phyloP scores from a whole-genome alignment of 257 asterid genomes.

The Nicotiana noctiflora region DNA sequence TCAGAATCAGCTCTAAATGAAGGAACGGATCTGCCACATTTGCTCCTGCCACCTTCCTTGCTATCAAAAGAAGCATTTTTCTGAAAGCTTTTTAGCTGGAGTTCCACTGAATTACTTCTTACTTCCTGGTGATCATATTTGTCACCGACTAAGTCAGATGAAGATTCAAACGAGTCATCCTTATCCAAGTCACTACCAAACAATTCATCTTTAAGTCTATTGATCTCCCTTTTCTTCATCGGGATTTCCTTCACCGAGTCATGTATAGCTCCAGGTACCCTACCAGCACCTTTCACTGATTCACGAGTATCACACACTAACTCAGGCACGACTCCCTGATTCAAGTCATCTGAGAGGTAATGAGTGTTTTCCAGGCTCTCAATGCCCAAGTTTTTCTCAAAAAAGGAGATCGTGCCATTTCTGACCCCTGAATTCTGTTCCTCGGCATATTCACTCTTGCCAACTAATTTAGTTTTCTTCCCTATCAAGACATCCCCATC shows the following conservation, averaged over 20 bases:
- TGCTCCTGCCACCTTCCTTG: slow-evolving; percentile 12
- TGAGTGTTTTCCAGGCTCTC: slow-evolving; percentile 30
- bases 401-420: slow-evolving; percentile 17
- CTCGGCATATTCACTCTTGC: slow-evolving; percentile 29
- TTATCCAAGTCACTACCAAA: slow-evolving; percentile 15
- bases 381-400: slow-evolving; percentile 27
- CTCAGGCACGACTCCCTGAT: slow-evolving; percentile 25
- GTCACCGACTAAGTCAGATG: slow-evolving; percentile 12
- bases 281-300: slow-evolving; percentile 18
- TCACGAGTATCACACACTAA: slow-evolving; percentile 17
- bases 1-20: slow-evolving; percentile 10
- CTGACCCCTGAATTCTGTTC: slow-evolving; percentile 28
- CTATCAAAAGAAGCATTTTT: slow-evolving; percentile 7
- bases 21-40: background rate
- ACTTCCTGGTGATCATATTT: slow-evolving; percentile 16
- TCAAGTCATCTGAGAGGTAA: slow-evolving; percentile 25
- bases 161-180: slow-evolving; percentile 14
- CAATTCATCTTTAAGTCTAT: slow-evolving; percentile 26
- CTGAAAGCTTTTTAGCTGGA: slow-evolving; percentile 10
- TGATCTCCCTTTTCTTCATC: slow-evolving; percentile 32
- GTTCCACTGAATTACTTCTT: slow-evolving; percentile 14
- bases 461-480: slow-evolving; percentile 36
- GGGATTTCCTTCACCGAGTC: slow-evolving; percentile 26
- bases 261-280: slow-evolving; percentile 13
- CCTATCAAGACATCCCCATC: slow-evolving; percentile 22